Percentiles rank a stretch among this genome's conserved stretches.
Conservation (phyloP, 495 filamentous ascomycete genomes). For the Hypoxylon cercidicola region DNA sequence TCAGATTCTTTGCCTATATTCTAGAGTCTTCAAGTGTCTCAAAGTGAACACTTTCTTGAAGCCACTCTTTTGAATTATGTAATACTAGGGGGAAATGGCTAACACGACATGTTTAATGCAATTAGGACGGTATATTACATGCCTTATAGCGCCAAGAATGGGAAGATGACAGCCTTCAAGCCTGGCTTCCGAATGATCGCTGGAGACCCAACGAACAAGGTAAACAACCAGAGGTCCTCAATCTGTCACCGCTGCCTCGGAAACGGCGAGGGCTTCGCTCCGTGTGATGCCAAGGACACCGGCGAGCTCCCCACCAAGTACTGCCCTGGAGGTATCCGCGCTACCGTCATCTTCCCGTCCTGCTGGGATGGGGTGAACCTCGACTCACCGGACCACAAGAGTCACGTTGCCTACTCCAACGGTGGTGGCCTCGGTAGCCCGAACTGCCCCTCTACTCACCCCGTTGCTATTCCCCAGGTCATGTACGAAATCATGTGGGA, state of each 20-base stretch:
- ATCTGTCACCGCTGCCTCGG: conserved; percentile 71
- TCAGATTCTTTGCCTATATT: too few relatives aligned
- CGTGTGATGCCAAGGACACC: conserved; percentile 64
- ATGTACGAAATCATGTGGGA: conserved; percentile 56
- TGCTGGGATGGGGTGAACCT: conserved; percentile 56
- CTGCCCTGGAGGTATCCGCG: conserved; percentile 50
- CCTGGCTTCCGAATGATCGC: conserved; percentile 76
- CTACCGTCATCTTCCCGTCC: conserved; percentile 54
- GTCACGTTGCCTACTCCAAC: conserved; percentile 50
- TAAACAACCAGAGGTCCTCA: conserved; percentile 54
- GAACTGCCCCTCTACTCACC: conserved; percentile 53
- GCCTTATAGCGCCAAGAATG: conserved; percentile 53
- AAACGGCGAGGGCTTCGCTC: conserved; percentile 68
- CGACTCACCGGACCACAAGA: conserved; percentile 52
- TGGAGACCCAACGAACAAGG: conserved; percentile 65
- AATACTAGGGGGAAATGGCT: too few relatives aligned
- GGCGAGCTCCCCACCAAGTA: conserved; percentile 40
- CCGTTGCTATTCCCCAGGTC: conserved; percentile 48
- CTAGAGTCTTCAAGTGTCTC: too few relatives aligned
- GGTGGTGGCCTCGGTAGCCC: conserved; percentile 47
- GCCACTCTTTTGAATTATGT: too few relatives aligned
- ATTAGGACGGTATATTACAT: conserved; percentile 60
- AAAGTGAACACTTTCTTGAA: too few relatives aligned
- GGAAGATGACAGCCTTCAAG: conserved; percentile 48
- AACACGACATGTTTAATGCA: too few relatives aligned